Base-by-base conservation (phyloP, 441 rosid genomes). In the Erodium moschatum region DNA sequence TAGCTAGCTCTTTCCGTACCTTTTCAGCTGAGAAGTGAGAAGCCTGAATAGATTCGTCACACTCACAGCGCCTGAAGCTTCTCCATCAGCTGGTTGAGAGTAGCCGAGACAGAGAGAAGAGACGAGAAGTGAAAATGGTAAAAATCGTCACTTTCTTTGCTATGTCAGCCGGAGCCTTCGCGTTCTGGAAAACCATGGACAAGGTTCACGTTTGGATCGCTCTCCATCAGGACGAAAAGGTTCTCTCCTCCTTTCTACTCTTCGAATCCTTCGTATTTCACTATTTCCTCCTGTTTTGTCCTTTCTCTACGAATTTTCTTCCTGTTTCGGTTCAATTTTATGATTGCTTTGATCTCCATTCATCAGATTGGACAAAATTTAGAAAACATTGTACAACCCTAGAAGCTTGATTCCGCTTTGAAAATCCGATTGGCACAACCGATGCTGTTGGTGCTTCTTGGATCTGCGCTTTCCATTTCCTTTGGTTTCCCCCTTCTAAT, bases 171-270 rank as follows among this genome's bases (percentile, higher is more conserved):
- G 93, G 83, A 3, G 90, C 90, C 24, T 86, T 88, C 78, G 40
- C 80, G 27, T 88, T 88, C 76, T 82, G 89, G 90, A 82, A 85
- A 42, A 76, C 90, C 60, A 80, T 86, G 90, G 89, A 85, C 70
- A 82, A 78, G 65, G 76, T 86, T 56, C 93, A 88, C 62, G 90
- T 86, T 64, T 87, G 89, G 86, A 87, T 86, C 78, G 93, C 90
- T 38, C 90, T 87, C 73, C 93, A 72, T 70, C 87, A 87, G 70
- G 90, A 87, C 76, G 90, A 87, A 71, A 86, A 86, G 90, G 90
- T 79, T 69, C 38, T 24, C 2, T 24, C 27, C 2, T 31, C n/a
- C 3, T 13, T 11, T 46, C n/a, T 46, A 0, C 15, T 2, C n/a
- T 1, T 46, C 54, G 4, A 10, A 46, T 10, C 11, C n/a, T 11